Conservation (phyloP, 179 eudicot genomes). For the Gypsophila paniculata region DNA sequence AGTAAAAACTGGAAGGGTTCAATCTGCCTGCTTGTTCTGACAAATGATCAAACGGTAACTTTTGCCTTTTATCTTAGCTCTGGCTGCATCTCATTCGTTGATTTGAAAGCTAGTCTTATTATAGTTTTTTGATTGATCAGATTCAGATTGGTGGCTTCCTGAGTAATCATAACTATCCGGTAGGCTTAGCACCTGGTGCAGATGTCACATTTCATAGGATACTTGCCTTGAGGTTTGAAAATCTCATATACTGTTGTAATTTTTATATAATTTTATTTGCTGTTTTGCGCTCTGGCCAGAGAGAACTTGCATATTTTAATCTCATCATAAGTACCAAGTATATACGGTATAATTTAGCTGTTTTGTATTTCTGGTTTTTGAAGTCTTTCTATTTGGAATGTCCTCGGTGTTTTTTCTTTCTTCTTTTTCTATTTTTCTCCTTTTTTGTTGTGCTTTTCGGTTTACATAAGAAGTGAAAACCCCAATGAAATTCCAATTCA, state of each 20-base stretch:
- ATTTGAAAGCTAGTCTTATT: conserved; percentile 18
- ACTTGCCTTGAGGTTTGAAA: conserved; percentile 58
- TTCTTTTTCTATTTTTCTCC: neutral
- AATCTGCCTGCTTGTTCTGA: conserved; percentile 57
- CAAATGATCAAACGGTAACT: conserved; percentile 52
- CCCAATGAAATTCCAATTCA: neutral
- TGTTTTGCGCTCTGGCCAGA: neutral
- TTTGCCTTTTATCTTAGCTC: conserved; percentile 10
- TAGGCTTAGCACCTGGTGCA: conserved; percentile 75
- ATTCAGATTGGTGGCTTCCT: conserved; percentile 50
- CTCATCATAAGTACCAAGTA: neutral
- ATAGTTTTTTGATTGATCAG: conserved; percentile 32
- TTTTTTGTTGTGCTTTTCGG: neutral
- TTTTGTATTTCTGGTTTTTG: neutral
- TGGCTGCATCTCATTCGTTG: conserved; percentile 16
- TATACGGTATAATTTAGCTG: conserved; percentile 9
- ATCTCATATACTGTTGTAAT: neutral
- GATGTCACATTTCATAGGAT: conserved; percentile 63
- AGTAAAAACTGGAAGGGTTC: conserved; percentile 28
- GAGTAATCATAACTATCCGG: conserved; percentile 46
- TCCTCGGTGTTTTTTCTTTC: neutral
- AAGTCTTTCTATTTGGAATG: conserved; percentile 9
- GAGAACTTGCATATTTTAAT: neutral
- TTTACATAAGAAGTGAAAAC: neutral
- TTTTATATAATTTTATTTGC: neutral